phyloP scores from a whole-genome alignment of 179 eudicot genomes.

The Pouteria campechiana region DNA sequence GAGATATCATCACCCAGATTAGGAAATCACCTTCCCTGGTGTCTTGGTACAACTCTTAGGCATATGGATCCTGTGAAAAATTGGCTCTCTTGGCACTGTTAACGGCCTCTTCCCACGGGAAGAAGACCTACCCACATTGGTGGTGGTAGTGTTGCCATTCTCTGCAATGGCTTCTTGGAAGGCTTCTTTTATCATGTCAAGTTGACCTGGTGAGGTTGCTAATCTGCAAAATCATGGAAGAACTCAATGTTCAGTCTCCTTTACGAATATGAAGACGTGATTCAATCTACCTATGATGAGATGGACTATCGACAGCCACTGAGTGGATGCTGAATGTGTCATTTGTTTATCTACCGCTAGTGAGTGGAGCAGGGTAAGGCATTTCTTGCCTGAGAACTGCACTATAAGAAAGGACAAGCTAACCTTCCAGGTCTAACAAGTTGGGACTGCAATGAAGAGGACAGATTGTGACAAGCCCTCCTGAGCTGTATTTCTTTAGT shows the following conservation, averaged over 20 bases:
- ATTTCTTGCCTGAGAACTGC: too few species aligned
- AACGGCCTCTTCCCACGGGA: slow-evolving; percentile 20
- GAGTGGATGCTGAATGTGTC: too few species aligned
- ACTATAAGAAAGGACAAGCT: slow-evolving; percentile 11
- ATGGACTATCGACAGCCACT: too few species aligned
- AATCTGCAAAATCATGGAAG: too few species aligned
- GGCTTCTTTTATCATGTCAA: slow-evolving; percentile 12
- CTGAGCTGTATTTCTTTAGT: too few species aligned
- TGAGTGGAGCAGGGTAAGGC: too few species aligned
- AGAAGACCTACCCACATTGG: slow-evolving; percentile 12
- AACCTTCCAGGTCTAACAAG: slow-evolving; percentile 34
- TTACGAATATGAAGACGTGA: too few species aligned
- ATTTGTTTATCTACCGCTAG: too few species aligned
- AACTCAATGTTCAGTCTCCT: too few species aligned
- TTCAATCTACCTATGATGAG: too few species aligned
- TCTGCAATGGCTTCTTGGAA: slow-evolving; percentile 12
- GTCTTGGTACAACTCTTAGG: slow-evolving; percentile 28
- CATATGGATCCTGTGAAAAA: slow-evolving; percentile 24
- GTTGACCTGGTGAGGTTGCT: slow-evolving; percentile 17
- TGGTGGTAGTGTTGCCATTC: slow-evolving; percentile 2
- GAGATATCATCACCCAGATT: too few species aligned
- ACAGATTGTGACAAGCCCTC: too few species aligned
- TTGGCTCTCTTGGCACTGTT: slow-evolving; percentile 42
- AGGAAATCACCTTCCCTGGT: slow-evolving; percentile 1
- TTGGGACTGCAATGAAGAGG: slow-evolving; percentile 18